Percentiles rank a stretch among this genome's conserved stretches.
Conservation (phyloP, 352 stramenopile genomes). For the Sclerospora graminicola region DNA sequence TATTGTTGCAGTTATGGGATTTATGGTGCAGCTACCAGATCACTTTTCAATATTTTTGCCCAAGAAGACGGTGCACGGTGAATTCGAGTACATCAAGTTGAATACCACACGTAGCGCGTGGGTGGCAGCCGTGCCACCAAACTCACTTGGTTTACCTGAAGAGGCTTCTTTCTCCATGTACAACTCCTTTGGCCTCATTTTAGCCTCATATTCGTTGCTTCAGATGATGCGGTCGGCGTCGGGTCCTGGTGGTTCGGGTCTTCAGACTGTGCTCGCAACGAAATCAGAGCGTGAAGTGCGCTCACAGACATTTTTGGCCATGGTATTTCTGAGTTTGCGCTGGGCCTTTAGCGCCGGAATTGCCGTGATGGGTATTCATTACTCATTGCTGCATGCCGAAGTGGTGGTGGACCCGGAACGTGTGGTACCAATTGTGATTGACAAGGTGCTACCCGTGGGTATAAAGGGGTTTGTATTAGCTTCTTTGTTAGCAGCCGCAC, state of each 20-base stretch:
- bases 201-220: constrained; percentile 50
- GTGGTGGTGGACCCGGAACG: constrained; percentile 59
- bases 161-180: constrained; percentile 65
- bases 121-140: constrained; percentile 31
- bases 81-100: constrained; percentile 33
- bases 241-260: constrained; percentile 48
- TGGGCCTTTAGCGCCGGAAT: constrained; percentile 74
- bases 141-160: constrained; percentile 24
- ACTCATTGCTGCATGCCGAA: constrained; percentile 31
- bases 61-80: constrained; percentile 19
- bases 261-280: constrained; percentile 64
- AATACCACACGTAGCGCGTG: constrained; percentile 41
- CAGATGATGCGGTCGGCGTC: constrained; percentile 63
- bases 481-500: constrained; percentile 52
- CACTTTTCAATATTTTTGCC: constrained; percentile 57
- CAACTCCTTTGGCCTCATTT: constrained; percentile 48
- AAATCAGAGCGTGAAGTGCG: constrained; percentile 75
- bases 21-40: constrained; percentile 40
- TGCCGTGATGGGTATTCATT: constrained; percentile 60
- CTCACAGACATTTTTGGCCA: constrained; percentile 65
- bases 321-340: constrained; percentile 56
- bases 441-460: constrained; percentile 57
- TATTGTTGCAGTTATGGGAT: constrained; percentile 47
- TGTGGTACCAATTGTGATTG: constrained; percentile 64
- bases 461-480: constrained; percentile 60